Evolutionary conservation across 345 rosid genomes (phyloP), one percentile per base, ranked within the genome.

Genomic region (Eucalyptus leucophloia): DNA sequence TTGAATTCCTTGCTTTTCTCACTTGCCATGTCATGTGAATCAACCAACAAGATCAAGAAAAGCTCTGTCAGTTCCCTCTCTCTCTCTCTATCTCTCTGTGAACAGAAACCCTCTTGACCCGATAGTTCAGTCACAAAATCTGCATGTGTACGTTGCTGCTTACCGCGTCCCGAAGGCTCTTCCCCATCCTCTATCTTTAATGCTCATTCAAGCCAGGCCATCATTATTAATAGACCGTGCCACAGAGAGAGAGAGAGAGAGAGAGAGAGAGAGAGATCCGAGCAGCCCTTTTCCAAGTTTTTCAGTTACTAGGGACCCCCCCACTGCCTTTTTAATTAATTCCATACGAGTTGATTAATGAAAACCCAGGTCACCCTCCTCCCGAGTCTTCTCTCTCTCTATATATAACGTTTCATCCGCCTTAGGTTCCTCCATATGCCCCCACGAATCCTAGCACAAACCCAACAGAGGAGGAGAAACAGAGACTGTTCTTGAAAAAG

Each of bases 81-180:
- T 28, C 45, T 72, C 82, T 72, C 45, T 37, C 42, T 77, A 47
- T 77, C 45, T 77, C 77, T n/a, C 6, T 11, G 47, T 40, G 47
- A 77, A 77, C 85, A 77, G 47, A 95, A 89, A 90, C 88, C 91
- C 96, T 96, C 98, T 95, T 96, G 95, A 45, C 96, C 97, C 94
- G 93, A 95, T 95, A 91, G 96, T 95, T 94, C 93, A 93, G 96
- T 95, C 97, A 95, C 95, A 95, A 94, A 95, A 95, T 95, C 95
- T 95, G 98, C 98, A 95, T 95, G 98, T 91, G 93, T 94, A 94
- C 93, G 94, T 91, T 87, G 87, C 88, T 77, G 88, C 93, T 91
- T 92, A 88, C 91, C 91, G 85, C 93, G 72, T 92, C 88, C 92
- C 90, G 53, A 77, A 40, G 85, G 26, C 85, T 77, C 85, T 72